Evolutionary conservation across 805 yeast genomes (phyloP).

Genomic region (Candida germanica): DNA sequence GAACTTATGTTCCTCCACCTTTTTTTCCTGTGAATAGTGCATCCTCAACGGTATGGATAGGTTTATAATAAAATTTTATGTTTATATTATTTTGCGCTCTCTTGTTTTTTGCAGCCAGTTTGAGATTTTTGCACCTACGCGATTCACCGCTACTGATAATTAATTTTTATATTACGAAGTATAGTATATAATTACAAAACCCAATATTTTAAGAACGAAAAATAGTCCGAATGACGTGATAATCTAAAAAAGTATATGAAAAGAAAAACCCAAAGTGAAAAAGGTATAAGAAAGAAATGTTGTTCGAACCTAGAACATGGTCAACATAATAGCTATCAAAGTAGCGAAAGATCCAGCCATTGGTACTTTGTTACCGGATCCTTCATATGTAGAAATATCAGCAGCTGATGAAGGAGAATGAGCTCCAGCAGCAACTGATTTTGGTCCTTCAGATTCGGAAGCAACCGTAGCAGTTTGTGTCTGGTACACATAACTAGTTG

Average conservation of each 20-base stretch:
- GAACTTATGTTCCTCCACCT: conserved; percentile 15
- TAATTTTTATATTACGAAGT: too few species aligned
- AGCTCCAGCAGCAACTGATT: conserved; percentile 8
- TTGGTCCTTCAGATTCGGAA: conserved; percentile 1
- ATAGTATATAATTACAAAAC: too few species aligned
- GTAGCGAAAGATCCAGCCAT: conserved; percentile 1
- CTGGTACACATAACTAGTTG: conserved; percentile 4
- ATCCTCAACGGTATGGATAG: conserved; percentile 48
- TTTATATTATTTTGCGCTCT: too few species aligned
- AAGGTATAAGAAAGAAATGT: not conserved
- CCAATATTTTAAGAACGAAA: too few species aligned
- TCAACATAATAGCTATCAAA: conserved; percentile 2
- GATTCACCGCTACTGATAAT: too few species aligned
- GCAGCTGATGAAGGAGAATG: conserved; percentile 6
- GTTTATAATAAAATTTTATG: not conserved
- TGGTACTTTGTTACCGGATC: conserved; percentile 5
- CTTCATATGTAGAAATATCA: conserved; percentile 9
- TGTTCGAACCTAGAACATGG: conserved; percentile 1
- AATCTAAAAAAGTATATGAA: too few species aligned
- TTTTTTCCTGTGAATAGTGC: conserved; percentile 39
- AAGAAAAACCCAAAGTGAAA: too few species aligned
- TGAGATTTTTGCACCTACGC: too few species aligned
- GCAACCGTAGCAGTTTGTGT: conserved; percentile 13
- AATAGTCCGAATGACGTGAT: too few species aligned
- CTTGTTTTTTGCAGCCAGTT: too few species aligned